Percentiles rank a stretch among this genome's conserved stretches.
Conservation (phyloP, 2,329 filamentous ascomycete genomes). For the Eutypa lata region DNA sequence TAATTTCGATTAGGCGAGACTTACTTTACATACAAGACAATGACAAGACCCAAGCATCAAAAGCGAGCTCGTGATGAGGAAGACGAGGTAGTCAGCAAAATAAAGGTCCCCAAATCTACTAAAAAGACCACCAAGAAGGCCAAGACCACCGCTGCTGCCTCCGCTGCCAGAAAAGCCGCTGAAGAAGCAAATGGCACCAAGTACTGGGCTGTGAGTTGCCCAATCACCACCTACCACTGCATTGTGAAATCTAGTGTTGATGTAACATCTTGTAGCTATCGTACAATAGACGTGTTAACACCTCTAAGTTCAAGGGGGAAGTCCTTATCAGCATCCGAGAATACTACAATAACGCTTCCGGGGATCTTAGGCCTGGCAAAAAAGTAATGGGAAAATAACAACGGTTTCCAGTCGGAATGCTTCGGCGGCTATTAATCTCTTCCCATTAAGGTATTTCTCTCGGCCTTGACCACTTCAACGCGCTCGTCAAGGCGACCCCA, state of each 20-base stretch:
- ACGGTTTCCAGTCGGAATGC: not conserved
- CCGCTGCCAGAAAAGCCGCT: slow-evolving; percentile 13
- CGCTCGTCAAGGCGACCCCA: slow-evolving; percentile 54
- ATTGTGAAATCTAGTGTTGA: slow-evolving; percentile 3
- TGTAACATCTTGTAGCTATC: slow-evolving; percentile 55
- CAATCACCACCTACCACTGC: slow-evolving; percentile 4
- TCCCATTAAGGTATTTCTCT: slow-evolving; percentile 61
- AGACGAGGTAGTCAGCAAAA: slow-evolving; percentile 25
- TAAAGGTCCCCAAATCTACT: slow-evolving; percentile 28
- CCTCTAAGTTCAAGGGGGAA: slow-evolving; percentile 73
- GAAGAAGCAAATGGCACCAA: slow-evolving; percentile 29
- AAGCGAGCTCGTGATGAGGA: slow-evolving; percentile 27
- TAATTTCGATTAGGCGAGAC: not conserved
- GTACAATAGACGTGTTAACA: slow-evolving; percentile 69
- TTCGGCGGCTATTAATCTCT: slow-evolving; percentile 11
- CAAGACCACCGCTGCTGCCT: too few relatives aligned
- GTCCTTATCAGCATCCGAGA: slow-evolving; percentile 79
- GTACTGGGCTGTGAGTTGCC: slow-evolving; percentile 26
- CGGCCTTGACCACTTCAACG: slow-evolving; percentile 58
- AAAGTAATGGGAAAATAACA: slow-evolving; percentile 59
- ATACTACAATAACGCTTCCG: slow-evolving; percentile 77
- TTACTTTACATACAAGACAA: slow-evolving; percentile 5
- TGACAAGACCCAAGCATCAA: slow-evolving; percentile 21
- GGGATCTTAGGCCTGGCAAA: slow-evolving; percentile 75
- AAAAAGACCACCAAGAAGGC: slow-evolving; percentile 31